These are phyloP conservation scores for Tylopilus subfusipes DNA, from an alignment of 768 basidiomycete genomes.

Conservation along the genomic window DNA sequence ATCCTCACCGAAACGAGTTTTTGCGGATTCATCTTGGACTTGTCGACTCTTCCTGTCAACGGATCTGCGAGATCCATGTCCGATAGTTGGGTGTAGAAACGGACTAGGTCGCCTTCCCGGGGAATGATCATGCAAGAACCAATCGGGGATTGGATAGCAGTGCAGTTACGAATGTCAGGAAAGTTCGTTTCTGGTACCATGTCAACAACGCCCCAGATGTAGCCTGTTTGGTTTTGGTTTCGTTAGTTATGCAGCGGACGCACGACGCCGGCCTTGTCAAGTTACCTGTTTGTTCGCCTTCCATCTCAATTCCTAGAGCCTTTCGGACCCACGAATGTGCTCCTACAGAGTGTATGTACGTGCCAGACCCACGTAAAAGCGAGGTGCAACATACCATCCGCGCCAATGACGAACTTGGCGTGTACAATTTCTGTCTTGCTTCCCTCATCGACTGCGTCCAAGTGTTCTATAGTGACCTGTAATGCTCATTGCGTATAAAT, in stretches of 20 bases:
- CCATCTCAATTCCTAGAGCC: too few relatives aligned
- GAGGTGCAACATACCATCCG: constrained; percentile 26
- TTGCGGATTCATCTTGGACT: constrained; percentile 44
- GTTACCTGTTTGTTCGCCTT: constrained; percentile 49
- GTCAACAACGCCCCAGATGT: constrained; percentile 82
- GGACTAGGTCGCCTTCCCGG: too few relatives aligned
- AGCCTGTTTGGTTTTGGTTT: constrained; percentile 44
- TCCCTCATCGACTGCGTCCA: constrained; percentile 27
- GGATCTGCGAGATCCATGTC: constrained; percentile 43
- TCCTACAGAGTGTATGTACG: constrained; percentile 20
- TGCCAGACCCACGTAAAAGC: not conserved
- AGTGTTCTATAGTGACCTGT: constrained; percentile 21
- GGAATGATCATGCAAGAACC: constrained; percentile 71
- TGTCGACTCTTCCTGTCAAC: constrained; percentile 49
- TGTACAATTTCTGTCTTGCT: constrained; percentile 30
- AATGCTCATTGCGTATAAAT: not conserved
- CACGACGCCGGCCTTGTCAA: not conserved
- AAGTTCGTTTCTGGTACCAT: constrained; percentile 65
- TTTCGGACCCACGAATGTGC: constrained; percentile 49
- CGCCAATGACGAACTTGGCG: constrained; percentile 35
- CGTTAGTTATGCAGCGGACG: not conserved
- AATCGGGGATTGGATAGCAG: constrained; percentile 59
- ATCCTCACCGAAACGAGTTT: constrained; percentile 48
- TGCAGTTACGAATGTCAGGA: constrained; percentile 66
- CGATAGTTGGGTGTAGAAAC: constrained; percentile 70